Evolutionary conservation across 1,284 basidiomycete genomes (phyloP).

Genomic region (Kwoniella shivajii): DNA sequence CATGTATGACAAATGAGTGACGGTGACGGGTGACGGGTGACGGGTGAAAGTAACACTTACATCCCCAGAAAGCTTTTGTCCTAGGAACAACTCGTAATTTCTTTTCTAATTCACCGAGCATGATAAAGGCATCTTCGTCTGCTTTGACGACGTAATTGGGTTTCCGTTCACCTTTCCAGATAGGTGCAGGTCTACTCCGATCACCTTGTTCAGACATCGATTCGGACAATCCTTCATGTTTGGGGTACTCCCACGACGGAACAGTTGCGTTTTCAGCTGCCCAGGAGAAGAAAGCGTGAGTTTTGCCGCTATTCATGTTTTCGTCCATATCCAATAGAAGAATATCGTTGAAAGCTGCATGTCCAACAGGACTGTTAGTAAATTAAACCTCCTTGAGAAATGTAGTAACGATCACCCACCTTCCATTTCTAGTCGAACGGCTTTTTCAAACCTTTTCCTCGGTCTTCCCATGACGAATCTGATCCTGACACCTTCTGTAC

Average conservation of each 20-base stretch:
- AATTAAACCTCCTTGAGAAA: constrained; percentile 2
- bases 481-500: constrained; percentile 81
- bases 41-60: constrained; percentile 52
- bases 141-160: constrained; percentile 90
- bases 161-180: constrained; percentile 53
- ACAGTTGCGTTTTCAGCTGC: constrained; percentile 89
- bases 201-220: neutral
- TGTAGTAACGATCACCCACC: constrained; percentile 62
- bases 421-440: constrained; percentile 87
- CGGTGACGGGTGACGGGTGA: neutral
- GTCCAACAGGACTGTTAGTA: neutral
- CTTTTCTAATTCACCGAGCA: constrained; percentile 88
- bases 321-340: constrained; percentile 58
- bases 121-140: constrained; percentile 92
- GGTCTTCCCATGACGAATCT: constrained; percentile 91
- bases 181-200: constrained; percentile 11
- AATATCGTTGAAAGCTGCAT: constrained; percentile 69
- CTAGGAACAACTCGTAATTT: constrained; percentile 71
- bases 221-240: constrained; percentile 1
- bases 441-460: constrained; percentile 72
- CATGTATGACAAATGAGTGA: neutral
- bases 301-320: constrained; percentile 59
- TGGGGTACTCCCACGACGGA: constrained; percentile 57
- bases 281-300: constrained; percentile 57
- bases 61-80: constrained; percentile 88